Conservation (phyloP, 2,329 filamentous ascomycete genomes). For the Diaporthe sp. region DNA sequence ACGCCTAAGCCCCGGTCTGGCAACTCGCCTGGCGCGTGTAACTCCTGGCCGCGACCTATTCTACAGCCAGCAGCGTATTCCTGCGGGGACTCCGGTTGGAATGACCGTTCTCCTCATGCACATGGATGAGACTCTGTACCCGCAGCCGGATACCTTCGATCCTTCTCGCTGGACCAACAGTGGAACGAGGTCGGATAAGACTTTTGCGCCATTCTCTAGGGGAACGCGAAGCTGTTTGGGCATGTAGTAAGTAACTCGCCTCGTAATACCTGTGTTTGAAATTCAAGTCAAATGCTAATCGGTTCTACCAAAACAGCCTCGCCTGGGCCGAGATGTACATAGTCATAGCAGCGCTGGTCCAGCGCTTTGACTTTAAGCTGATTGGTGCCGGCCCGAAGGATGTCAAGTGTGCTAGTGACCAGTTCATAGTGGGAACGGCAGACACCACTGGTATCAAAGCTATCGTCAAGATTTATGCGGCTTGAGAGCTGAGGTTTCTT, state of each 20-base stretch:
- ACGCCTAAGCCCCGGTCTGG: slow-evolving; percentile 56
- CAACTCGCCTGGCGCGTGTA: slow-evolving; percentile 53
- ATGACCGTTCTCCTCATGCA: slow-evolving; percentile 46
- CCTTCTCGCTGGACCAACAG: slow-evolving; percentile 48
- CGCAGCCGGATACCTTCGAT: slow-evolving; percentile 41
- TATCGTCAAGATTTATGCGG: neutral
- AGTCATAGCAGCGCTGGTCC: slow-evolving; percentile 35
- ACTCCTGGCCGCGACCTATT: slow-evolving; percentile 48
- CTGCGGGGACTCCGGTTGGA: slow-evolving; percentile 44
- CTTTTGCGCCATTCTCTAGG: slow-evolving; percentile 43
- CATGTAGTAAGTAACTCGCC: slow-evolving; percentile 45
- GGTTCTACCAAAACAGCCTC: slow-evolving; percentile 28
- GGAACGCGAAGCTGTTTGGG: slow-evolving; percentile 44
- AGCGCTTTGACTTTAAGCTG: slow-evolving; percentile 39
- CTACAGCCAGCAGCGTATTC: slow-evolving; percentile 43
- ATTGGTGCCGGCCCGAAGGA: slow-evolving; percentile 34
- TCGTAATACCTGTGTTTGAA: too few species aligned
- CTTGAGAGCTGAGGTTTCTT: too few species aligned
- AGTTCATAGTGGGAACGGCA: slow-evolving; percentile 41
- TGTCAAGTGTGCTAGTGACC: slow-evolving; percentile 40
- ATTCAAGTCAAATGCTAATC: too few species aligned
- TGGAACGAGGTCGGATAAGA: slow-evolving; percentile 39
- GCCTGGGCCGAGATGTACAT: slow-evolving; percentile 44
- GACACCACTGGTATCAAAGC: slow-evolving; percentile 24
- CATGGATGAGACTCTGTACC: slow-evolving; percentile 42